Evolutionary conservation across 495 filamentous ascomycete genomes (phyloP), one percentile per base, ranked within the genome.

Genomic region (Annulohypoxylon maeteangense): DNA sequence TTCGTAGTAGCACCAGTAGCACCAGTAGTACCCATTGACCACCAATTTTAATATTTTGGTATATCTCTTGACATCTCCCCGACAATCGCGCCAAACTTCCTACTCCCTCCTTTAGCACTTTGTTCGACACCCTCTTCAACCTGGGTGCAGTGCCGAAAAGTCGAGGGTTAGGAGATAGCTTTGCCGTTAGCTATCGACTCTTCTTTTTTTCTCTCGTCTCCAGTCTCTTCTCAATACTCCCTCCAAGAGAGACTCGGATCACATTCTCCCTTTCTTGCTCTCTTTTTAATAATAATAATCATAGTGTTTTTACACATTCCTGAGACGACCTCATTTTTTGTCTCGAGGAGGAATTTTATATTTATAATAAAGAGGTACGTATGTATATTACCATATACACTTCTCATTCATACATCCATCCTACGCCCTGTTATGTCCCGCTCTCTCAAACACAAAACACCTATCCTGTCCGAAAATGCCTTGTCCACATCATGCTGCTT

Each of bases 41-140:
- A 73, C 62, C 70, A 73, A 73, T 73, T 73, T 73, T 73, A 73
- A 56, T 65, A 65, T 68, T 68, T 72, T 32, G 65, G 56, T 73
- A 73, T 68, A 65, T 45, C 70, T 68, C 60, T 62, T 62, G 23
- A 7, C 56, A 56, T 44, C 61, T 68, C 61, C 70, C 61, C 70
- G 64, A 42, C 61, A 47, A 40, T 55, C 61, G 54, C 70, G 70
- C 55, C 40, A 44, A 60, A 42, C 65, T 65, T 68, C 70, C 59
- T 58, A 42, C 51, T 53, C 48, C 55, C 55, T 65, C 40, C 11
- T 32, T 54, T 55, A 72, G 64, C 65, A 72, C 70, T 64, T 59
- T 64, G 48, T 58, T 55, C 63, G 47, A 58, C 58, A 63, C 63
- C 69, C 64, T 58, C 54, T 68, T 65, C 60, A 38, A 61, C 55